Evolutionary conservation across 2,329 filamentous ascomycete genomes (phyloP).

Genomic region (Nigrospora sphaerica): DNA sequence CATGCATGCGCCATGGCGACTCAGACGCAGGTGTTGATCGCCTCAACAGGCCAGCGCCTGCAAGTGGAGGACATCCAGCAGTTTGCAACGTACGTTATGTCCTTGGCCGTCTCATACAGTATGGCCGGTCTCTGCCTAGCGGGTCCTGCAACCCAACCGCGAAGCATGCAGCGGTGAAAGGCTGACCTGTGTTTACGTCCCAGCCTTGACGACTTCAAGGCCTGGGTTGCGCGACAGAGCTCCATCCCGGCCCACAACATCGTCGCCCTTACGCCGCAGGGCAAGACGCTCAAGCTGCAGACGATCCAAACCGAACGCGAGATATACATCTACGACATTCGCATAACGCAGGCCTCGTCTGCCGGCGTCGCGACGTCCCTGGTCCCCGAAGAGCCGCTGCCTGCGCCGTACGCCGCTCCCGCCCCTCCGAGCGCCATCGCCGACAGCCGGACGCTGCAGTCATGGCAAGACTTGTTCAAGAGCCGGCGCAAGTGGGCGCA

Average conservation of each 20-base stretch:
- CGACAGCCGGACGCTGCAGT: conserved; percentile 70
- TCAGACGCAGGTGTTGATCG: conserved; percentile 85
- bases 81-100: conserved; percentile 59
- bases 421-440: conserved; percentile 76
- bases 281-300: conserved; percentile 76
- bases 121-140: neutral
- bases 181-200: neutral
- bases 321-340: conserved; percentile 87
- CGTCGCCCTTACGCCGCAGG: conserved; percentile 78
- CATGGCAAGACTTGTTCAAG: conserved; percentile 86
- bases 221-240: conserved; percentile 70
- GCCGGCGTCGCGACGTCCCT: conserved; percentile 32
- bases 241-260: conserved; percentile 71
- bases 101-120: conserved; percentile 1
- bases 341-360: conserved; percentile 55
- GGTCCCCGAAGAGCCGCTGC: conserved; percentile 41
- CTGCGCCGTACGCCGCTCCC: conserved; percentile 50
- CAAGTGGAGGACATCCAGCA: conserved; percentile 63
- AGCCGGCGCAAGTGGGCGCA: conserved; percentile 74
- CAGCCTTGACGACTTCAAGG: conserved; percentile 77
- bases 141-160: neutral
- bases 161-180: conserved; percentile 10
- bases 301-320: conserved; percentile 80
- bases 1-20: conserved; percentile 48
- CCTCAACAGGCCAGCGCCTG: conserved; percentile 85